These are phyloP conservation scores for Fusarium pseudocircinatum DNA, from an alignment of 2,329 filamentous ascomycete species.

Conservation along the genomic window DNA sequence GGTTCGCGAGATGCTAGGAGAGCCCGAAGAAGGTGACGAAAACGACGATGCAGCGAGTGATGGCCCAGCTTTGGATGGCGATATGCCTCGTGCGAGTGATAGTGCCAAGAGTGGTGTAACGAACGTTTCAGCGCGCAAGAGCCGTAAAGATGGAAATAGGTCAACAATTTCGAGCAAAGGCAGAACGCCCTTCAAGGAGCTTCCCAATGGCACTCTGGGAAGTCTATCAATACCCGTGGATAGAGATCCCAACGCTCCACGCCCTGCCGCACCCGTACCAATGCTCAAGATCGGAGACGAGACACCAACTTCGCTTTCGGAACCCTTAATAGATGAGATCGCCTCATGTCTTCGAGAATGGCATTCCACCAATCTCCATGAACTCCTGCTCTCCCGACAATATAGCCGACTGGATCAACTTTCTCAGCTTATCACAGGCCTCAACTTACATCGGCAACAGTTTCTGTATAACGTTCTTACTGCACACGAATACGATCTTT, in stretches of 20 bases:
- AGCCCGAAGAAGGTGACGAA: slow-evolving; percentile 66
- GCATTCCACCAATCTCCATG: slow-evolving; percentile 97
- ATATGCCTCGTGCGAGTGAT: slow-evolving; percentile 53
- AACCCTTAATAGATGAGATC: slow-evolving; percentile 96
- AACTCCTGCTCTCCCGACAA: slow-evolving; percentile 83
- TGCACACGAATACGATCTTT: slow-evolving; percentile 77
- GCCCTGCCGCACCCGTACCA: slow-evolving; percentile 90
- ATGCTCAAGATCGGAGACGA: slow-evolving; percentile 99
- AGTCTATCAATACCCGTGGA: slow-evolving; percentile 59
- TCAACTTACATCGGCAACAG: slow-evolving; percentile 87
- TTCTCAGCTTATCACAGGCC: slow-evolving; percentile 79
- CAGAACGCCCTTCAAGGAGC: slow-evolving; percentile 48
- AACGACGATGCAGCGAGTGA: slow-evolving; percentile 52
- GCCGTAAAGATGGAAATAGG: slow-evolving; percentile 48
- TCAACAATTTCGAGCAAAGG: slow-evolving; percentile 35
- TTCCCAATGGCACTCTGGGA: slow-evolving; percentile 53
- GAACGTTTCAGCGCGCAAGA: slow-evolving; percentile 50
- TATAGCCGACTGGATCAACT: slow-evolving; percentile 85
- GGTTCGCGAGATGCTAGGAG: slow-evolving; percentile 89
- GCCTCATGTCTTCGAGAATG: slow-evolving; percentile 96
- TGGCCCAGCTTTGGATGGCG: slow-evolving; percentile 39
- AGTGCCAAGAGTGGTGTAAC: slow-evolving; percentile 65
- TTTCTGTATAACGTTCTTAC: slow-evolving; percentile 95
- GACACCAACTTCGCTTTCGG: slow-evolving; percentile 86
- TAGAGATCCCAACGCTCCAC: slow-evolving; percentile 74